Evolutionary conservation across 2,329 filamentous ascomycete genomes (phyloP), one percentile per base, ranked within the genome.

Genomic region (Erysiphe neolycopersici): DNA sequence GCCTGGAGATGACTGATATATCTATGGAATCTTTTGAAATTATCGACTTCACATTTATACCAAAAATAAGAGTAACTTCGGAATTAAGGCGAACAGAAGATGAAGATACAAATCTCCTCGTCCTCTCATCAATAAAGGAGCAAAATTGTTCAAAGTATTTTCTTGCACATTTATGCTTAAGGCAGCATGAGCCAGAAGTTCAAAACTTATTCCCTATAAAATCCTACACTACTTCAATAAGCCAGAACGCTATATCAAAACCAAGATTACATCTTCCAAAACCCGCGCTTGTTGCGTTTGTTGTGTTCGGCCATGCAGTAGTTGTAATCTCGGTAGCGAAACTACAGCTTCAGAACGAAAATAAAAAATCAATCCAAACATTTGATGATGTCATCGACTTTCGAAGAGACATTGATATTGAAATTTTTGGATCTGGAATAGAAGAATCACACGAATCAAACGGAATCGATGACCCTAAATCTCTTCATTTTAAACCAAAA

Each of bases 381-480:
- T 94, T 85, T 51, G 84, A 95, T 57, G 89, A 98, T 57, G 74
- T 80, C 1, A 67, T 98, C 32, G 79, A 85, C 52, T 76, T 98
- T 46, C 73, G 77, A 22, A 65, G 69, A 47, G 71, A 76, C 44
- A 64, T 70, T 26, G 64, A 71, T 14, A 63, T 77, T 22, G 73
- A 78, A 52, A 69, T 78, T 45, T 61, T 76, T 14, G 71, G 70
- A 4, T 75, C 70, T 12, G 71, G 76, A 4, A 64, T 70, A 17
- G 76, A 79, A 53, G 73, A 79, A 52, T 65, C 66, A n/a, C 51
- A 50, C 1, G 51, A 50, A 17, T 54, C 50, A 46, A 58, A 52
- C 42, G 60, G 44, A 44, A 56, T 47, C 33, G 69, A 73, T 13
- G 67, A 70, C 31, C 54, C 56, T 37, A 65, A 68, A 31, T 52